A percentile compares a stretch with the other conserved stretches of the same genome.
These are phyloP conservation scores for Trypanosoma rangeli DNA, from an alignment of 208 protist species.

Conservation along the genomic window DNA sequence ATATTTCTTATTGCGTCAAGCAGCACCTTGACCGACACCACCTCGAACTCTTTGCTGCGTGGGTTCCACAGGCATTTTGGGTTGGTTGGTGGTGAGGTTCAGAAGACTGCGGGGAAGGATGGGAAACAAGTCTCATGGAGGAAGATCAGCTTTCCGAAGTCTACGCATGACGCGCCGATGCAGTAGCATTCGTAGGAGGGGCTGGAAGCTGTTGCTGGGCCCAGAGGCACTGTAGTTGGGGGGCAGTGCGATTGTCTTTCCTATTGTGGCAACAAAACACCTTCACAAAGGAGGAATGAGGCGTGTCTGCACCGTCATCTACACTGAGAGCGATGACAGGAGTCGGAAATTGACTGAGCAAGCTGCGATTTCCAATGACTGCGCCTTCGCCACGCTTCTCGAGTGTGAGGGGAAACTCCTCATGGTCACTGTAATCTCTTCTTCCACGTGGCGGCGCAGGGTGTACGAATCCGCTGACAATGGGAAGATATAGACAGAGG, in stretches of 20 bases:
- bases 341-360: background rate
- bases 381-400: background rate
- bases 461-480: background rate
- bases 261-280: background rate
- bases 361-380: background rate
- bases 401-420: background rate
- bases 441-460: background rate
- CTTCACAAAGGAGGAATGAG: background rate
- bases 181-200: background rate
- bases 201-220: background rate
- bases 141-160: background rate
- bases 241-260: background rate
- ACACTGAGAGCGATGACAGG: background rate
- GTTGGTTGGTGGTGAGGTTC: background rate
- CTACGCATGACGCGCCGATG: background rate
- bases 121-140: background rate
- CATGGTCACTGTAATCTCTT: background rate
- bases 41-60: too few relatives aligned
- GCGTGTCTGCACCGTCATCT: background rate
- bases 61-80: background rate
- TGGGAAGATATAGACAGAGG: background rate
- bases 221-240: background rate
- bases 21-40: too few relatives aligned
- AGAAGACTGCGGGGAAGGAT: background rate
- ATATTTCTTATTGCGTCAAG: background rate